phyloP scores from a whole-genome alignment of 371 early-diverging fungal genomes.

The Chytridium lagenaria region DNA sequence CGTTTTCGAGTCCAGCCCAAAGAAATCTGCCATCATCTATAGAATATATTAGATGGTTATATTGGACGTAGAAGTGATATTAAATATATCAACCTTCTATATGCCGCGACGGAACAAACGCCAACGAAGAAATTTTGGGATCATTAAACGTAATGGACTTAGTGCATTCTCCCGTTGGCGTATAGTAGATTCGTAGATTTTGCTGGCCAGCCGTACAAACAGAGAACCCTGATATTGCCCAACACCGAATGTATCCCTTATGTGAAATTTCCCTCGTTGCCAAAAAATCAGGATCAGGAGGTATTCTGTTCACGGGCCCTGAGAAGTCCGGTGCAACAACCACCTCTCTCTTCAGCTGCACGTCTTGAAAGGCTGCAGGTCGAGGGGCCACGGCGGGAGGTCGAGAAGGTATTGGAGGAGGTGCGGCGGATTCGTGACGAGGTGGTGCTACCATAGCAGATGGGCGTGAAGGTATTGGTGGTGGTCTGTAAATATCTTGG shows the following conservation, averaged over 20 bases:
- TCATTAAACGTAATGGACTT: conserved; percentile 36
- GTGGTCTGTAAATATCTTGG: background rate
- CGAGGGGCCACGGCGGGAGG: too few species aligned
- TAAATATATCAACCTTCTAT: conserved; percentile 17
- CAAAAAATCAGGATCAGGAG: conserved; percentile 40
- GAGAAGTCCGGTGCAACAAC: background rate
- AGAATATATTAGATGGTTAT: background rate
- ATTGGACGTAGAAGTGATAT: background rate
- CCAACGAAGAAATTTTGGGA: conserved; percentile 37
- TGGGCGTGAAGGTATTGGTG: background rate
- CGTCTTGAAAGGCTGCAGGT: too few species aligned
- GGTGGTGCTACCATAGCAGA: background rate
- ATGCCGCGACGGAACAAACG: conserved; percentile 36
- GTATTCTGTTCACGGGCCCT: conserved; percentile 30
- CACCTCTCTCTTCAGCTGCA: background rate
- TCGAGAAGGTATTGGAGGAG: conserved; percentile 29
- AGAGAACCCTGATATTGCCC: conserved; percentile 40
- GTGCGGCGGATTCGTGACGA: background rate
- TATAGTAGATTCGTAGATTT: conserved; percentile 45
- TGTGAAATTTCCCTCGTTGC: conserved; percentile 36
- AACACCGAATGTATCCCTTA: conserved; percentile 38
- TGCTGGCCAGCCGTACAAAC: conserved; percentile 30
- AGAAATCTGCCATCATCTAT: conserved; percentile 63
- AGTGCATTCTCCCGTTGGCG: conserved; percentile 42
- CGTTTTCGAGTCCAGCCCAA: conserved; percentile 71